These are phyloP conservation scores for Noccaea bulbosa DNA, from an alignment of 345 rosid genomes.

Conservation along the genomic window DNA sequence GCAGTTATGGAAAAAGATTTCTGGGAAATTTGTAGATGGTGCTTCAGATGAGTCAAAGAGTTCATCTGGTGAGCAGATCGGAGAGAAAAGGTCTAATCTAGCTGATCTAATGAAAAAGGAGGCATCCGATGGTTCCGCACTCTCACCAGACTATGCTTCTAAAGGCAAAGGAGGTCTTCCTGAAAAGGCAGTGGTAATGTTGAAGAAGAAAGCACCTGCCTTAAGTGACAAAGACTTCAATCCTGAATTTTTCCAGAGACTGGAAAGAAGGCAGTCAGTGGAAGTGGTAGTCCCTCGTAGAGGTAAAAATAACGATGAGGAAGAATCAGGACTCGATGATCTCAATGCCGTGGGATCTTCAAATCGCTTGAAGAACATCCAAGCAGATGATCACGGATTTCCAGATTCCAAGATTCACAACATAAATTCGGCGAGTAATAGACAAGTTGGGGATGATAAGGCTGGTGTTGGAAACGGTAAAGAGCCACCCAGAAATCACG, in stretches of 20 bases:
- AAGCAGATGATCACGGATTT: slow-evolving; percentile 54
- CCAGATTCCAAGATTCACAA: slow-evolving; percentile 44
- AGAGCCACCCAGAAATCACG: slow-evolving; percentile 59
- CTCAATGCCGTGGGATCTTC: slow-evolving; percentile 55
- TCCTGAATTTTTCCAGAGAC: slow-evolving; percentile 96
- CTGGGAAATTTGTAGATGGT: slow-evolving; percentile 76
- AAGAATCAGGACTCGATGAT: slow-evolving; percentile 57
- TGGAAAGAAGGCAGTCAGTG: slow-evolving; percentile 77
- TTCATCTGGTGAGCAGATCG: slow-evolving; percentile 62
- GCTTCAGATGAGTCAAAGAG: slow-evolving; percentile 62
- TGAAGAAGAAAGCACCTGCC: slow-evolving; percentile 88
- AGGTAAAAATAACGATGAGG: slow-evolving; percentile 60
- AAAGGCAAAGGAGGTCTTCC: slow-evolving; percentile 73
- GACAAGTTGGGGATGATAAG: slow-evolving; percentile 56
- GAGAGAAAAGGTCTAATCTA: slow-evolving; percentile 49
- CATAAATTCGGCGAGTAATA: slow-evolving; percentile 52
- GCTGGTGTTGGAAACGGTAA: slow-evolving; percentile 52
- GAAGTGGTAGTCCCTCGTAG: slow-evolving; percentile 93
- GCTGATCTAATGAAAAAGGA: slow-evolving; percentile 54
- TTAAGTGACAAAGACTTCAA: slow-evolving; percentile 84
- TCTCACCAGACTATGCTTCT: slow-evolving; percentile 54
- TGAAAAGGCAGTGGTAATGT: slow-evolving; percentile 77
- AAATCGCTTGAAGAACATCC: slow-evolving; percentile 50
- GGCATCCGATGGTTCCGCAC: slow-evolving; percentile 54
- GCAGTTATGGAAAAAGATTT: slow-evolving; percentile 86